These are phyloP conservation scores for Globisporangium ultimum DNA, from an alignment of 352 stramenopile genomes.

Conservation along the genomic window DNA sequence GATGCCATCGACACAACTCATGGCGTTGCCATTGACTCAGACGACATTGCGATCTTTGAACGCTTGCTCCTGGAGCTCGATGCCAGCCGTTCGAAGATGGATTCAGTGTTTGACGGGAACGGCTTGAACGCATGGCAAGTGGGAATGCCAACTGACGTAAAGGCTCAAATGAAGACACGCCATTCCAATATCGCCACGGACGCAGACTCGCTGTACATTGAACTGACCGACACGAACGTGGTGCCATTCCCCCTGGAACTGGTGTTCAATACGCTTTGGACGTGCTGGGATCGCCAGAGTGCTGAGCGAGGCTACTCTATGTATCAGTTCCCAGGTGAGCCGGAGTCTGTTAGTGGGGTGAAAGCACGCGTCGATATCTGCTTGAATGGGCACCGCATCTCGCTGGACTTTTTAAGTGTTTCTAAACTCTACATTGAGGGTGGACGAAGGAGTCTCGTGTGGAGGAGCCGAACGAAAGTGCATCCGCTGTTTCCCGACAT, in stretches of 20 bases:
- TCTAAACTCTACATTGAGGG: no score
- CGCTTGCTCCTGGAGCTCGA: slow-evolving; percentile 2
- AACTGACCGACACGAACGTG: slow-evolving; percentile 6
- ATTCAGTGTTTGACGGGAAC: slow-evolving; percentile 4
- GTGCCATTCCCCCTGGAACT: slow-evolving; percentile 9
- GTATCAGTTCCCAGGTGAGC: no score
- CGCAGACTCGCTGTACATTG: slow-evolving; percentile 4
- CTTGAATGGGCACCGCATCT: no score
- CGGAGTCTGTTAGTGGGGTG: no score
- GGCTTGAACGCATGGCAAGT: slow-evolving; percentile 8
- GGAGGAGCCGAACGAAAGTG: no score
- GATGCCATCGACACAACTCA: neutral
- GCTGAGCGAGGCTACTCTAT: no score
- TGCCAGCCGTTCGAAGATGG: slow-evolving; percentile 2
- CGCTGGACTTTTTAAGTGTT: no score
- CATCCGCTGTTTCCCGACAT: no score
- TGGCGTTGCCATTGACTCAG: neutral
- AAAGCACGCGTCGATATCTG: no score
- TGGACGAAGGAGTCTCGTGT: no score
- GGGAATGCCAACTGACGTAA: neutral
- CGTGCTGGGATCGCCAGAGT: slow-evolving; percentile 7
- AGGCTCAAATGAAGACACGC: slow-evolving; percentile 2
- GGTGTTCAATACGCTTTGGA: slow-evolving; percentile 7
- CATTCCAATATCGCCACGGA: neutral
- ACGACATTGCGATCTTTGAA: neutral